These are phyloP conservation scores for Lactarius pseudohatsudake DNA, from an alignment of 768 basidiomycete genomes.

Conservation along the genomic window DNA sequence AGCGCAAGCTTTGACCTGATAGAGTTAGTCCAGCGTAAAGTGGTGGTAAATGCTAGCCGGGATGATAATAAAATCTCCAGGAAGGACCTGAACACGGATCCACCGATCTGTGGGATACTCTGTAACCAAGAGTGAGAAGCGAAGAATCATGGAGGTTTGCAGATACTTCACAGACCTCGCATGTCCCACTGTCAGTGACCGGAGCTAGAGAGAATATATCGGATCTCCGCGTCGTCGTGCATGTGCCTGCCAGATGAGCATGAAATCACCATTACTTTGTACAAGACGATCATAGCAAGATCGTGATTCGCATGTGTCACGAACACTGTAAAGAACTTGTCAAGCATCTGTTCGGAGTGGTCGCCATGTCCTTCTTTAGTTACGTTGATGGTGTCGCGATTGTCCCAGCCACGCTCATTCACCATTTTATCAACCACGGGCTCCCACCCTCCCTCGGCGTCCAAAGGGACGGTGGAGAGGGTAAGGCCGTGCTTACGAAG, in stretches of 20 bases:
- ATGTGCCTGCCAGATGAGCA: constrained; percentile 56
- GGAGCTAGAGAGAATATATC: constrained; percentile 81
- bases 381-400: too few species aligned
- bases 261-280: too few species aligned
- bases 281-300: background rate
- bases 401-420: constrained; percentile 50
- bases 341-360: too few species aligned
- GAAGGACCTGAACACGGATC: constrained; percentile 61
- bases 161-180: constrained; percentile 52
- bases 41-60: constrained; percentile 94
- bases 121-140: constrained; percentile 35
- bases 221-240: constrained; percentile 94
- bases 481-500: constrained; percentile 62
- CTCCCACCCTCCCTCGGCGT: constrained; percentile 46
- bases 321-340: too few species aligned
- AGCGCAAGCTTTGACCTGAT: constrained; percentile 76
- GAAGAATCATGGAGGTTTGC: background rate
- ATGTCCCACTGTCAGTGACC: constrained; percentile 80
- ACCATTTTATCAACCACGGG: constrained; percentile 61
- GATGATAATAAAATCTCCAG: constrained; percentile 78
- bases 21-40: constrained; percentile 82
- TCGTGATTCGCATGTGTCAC: too few species aligned
- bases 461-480: constrained; percentile 65
- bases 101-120: constrained; percentile 43
- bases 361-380: too few species aligned